Conservation (phyloP, 176 grass and related monocot species). For the Oryza punctata region DNA sequence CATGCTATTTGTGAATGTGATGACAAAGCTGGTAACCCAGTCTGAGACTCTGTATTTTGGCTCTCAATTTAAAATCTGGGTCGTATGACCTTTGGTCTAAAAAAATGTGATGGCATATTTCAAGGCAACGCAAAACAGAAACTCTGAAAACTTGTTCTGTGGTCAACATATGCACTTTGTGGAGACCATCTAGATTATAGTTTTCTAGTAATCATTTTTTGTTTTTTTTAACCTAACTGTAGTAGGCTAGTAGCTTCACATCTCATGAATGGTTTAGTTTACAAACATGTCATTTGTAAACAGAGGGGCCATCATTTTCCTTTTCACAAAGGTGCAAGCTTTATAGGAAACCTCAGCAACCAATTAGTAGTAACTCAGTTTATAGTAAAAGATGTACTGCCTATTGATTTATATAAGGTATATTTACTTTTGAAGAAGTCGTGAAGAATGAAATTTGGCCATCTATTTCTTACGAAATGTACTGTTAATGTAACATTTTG, state of each 20-base stretch:
- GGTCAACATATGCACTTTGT: not conserved
- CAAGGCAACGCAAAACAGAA: not conserved
- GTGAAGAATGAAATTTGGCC: not conserved
- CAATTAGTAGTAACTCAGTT: not conserved
- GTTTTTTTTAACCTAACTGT: not conserved
- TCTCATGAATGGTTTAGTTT: not conserved
- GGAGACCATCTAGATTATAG: not conserved
- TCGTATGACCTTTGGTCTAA: too few species aligned
- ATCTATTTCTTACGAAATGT: not conserved
- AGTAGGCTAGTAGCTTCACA: not conserved
- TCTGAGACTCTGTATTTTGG: too few species aligned
- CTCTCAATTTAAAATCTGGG: too few species aligned
- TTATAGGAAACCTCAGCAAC: not conserved
- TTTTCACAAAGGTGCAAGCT: not conserved
- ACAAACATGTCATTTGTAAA: not conserved
- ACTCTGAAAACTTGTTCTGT: not conserved
- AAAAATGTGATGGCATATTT: not conserved
- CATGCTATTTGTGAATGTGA: not conserved
- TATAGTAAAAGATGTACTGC: not conserved
- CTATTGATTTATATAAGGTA: too few species aligned
- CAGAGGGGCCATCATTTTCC: not conserved
- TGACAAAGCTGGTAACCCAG: too few species aligned
- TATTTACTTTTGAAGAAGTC: not conserved
- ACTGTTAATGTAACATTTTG: not conserved
- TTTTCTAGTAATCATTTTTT: not conserved